Evolutionary conservation across 805 yeast species (phyloP).

Genomic region (Candida caryicola): DNA sequence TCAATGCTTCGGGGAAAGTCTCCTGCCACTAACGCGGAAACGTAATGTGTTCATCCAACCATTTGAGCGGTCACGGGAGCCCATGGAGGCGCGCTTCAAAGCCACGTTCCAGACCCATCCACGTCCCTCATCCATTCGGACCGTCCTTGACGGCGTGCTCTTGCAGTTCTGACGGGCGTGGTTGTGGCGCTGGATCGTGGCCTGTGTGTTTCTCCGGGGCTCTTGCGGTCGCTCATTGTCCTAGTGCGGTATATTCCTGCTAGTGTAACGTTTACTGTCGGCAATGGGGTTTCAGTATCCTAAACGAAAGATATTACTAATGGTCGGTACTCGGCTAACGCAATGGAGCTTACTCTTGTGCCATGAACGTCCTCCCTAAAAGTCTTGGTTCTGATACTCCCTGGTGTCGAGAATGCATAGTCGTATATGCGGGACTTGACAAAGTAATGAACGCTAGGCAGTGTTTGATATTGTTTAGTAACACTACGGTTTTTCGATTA

Average conservation of each 20-base stretch:
- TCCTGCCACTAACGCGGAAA: constrained; percentile 79
- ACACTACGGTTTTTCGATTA: neutral
- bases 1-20: constrained; percentile 81
- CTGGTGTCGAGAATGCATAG: constrained; percentile 45
- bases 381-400: constrained; percentile 5
- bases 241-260: constrained; percentile 15
- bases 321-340: constrained; percentile 50
- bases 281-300: constrained; percentile 56
- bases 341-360: constrained; percentile 86
- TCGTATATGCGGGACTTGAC: constrained; percentile 63
- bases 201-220: no score
- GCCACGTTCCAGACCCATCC: constrained; percentile 8
- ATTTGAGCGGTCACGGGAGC: constrained; percentile 18
- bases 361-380: constrained; percentile 50
- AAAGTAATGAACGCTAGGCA: constrained; percentile 11
- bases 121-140: neutral
- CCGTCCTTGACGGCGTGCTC: no score
- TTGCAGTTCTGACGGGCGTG: no score
- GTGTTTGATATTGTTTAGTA: neutral
- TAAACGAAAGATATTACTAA: constrained; percentile 77
- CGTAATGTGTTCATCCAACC: constrained; percentile 35
- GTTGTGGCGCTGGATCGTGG: no score
- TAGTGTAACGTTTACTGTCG: constrained; percentile 42
- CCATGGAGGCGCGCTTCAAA: no score
- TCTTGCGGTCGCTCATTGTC: constrained; percentile 12